A percentile compares a stretch with the other conserved stretches of the same genome.
phyloP scores from a whole-genome alignment of 192 early-diverging fungal species.

The Spizellomyces sp. region DNA sequence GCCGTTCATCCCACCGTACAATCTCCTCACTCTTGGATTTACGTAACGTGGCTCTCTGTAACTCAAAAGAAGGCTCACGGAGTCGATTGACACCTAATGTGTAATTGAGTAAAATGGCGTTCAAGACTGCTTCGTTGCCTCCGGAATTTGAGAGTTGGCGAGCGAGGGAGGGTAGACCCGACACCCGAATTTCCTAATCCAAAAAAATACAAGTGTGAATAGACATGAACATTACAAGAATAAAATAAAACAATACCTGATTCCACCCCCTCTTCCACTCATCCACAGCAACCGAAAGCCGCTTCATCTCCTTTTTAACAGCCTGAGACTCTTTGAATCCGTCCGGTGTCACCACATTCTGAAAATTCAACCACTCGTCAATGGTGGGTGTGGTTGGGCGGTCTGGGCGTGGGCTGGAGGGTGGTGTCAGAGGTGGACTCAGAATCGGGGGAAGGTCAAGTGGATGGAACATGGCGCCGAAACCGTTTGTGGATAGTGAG shows the following conservation, averaged over 20 bases:
- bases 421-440: background rate
- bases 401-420: background rate
- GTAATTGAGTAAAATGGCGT: slow-evolving; percentile 25
- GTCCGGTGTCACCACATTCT: background rate
- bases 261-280: background rate
- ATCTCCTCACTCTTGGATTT: background rate
- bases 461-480: slow-evolving; percentile 12
- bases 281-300: slow-evolving; percentile 1
- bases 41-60: slow-evolving; percentile 15
- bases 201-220: no score
- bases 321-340: background rate
- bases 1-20: background rate
- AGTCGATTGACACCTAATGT: slow-evolving; percentile 29
- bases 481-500: background rate
- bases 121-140: slow-evolving; percentile 18
- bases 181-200: no score
- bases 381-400: background rate
- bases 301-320: slow-evolving; percentile 1
- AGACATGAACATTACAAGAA: no score
- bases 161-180: no score
- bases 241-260: background rate
- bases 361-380: slow-evolving; percentile 5
- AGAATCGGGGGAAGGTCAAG: background rate
- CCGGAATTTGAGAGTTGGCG: background rate
- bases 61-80: slow-evolving; percentile 23